Evolutionary conservation across 2,329 filamentous ascomycete species (phyloP), one percentile per base, ranked within the genome.

Genomic region (Penicillium oxalicum): DNA sequence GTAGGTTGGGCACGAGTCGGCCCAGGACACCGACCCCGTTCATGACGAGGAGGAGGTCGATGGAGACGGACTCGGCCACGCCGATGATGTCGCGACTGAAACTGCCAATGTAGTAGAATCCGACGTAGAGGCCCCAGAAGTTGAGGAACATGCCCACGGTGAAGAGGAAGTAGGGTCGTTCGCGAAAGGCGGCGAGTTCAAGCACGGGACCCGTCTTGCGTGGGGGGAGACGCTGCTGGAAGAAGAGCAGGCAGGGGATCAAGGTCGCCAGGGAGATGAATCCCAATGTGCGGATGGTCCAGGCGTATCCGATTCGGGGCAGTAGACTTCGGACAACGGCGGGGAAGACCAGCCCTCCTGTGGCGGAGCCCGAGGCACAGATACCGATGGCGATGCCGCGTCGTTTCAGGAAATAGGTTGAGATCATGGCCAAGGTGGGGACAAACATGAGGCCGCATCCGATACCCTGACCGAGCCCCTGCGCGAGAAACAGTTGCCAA

Each of bases 301-400:
- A 86, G 0, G 73, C 72, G 58, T 84, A 86, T 0, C 83, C 83
- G 3, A 86, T 67, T 13, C 70, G 71, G 0, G 81, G 79, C 1
- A 84, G 66, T 9, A 86, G 65, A 46, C 81, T 75, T 57, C 75
- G 71, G 1, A 78, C 72, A 13, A 81, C 73, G 1, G 79, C 70
- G 0, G 84, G 83, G 59, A 83, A 87, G 2, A 86, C 72, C 24
- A 86, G 68, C 0, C 83, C 83, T 1, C 84, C 84, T 0, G 78
- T 78, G 0, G 76, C 77, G 26, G 79, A 80, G 1, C 84, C 85
- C 0, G 76, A 77, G 0, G 81, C 79, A 8, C 74, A 74, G 6
- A 83, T 72, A 0, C 80, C 80, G 13, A 86, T 72, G 0, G 83
- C 83, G 2, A 85, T 68, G 0, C 75, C 76, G 4, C 79, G 74